A percentile compares a stretch with the other conserved stretches of the same genome.
Evolutionary conservation across 2,329 filamentous ascomycete species (phyloP).

Genomic region (Xylariomycetidae sp.): DNA sequence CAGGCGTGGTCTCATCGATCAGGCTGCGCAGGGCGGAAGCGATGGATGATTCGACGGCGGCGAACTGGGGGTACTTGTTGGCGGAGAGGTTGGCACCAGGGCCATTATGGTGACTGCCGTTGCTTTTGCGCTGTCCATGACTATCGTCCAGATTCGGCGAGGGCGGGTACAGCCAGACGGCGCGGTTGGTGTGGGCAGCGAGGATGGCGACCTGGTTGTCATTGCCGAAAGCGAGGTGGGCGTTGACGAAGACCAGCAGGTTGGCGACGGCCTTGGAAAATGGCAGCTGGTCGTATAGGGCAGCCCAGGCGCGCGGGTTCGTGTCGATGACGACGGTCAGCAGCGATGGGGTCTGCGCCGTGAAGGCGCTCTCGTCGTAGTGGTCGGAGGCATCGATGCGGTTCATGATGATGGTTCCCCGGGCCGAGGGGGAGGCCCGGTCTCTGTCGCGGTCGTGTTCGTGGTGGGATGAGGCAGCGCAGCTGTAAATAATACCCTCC

Average conservation of each 20-base stretch:
- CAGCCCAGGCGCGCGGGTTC: conserved; percentile 89
- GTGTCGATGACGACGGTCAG: conserved; percentile 91
- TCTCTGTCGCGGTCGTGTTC: no score
- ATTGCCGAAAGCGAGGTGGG: conserved; percentile 89
- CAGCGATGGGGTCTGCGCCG: conserved; percentile 66
- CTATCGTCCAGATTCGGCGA: conserved; percentile 29
- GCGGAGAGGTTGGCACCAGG: no score
- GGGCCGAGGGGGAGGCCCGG: no score
- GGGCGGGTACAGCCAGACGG: conserved; percentile 82
- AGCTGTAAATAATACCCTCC: no score
- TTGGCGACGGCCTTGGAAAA: conserved; percentile 80
- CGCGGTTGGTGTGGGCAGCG: conserved; percentile 80
- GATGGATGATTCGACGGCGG: conserved; percentile 76
- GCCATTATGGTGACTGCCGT: conserved; percentile 23
- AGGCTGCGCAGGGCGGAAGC: conserved; percentile 68
- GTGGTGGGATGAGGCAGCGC: no score
- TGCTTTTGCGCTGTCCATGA: conserved; percentile 10
- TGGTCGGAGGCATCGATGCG: conserved; percentile 53
- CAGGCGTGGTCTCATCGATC: conserved; percentile 59
- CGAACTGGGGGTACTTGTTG: conserved; percentile 93
- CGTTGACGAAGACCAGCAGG: conserved; percentile 93
- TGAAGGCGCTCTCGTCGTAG: conserved; percentile 46
- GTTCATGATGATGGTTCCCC: conserved; percentile 46
- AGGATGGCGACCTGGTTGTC: conserved; percentile 89
- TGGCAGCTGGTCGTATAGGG: conserved; percentile 60